Conservation (phyloP, 495 filamentous ascomycete species). For the Penicillium daleae region DNA sequence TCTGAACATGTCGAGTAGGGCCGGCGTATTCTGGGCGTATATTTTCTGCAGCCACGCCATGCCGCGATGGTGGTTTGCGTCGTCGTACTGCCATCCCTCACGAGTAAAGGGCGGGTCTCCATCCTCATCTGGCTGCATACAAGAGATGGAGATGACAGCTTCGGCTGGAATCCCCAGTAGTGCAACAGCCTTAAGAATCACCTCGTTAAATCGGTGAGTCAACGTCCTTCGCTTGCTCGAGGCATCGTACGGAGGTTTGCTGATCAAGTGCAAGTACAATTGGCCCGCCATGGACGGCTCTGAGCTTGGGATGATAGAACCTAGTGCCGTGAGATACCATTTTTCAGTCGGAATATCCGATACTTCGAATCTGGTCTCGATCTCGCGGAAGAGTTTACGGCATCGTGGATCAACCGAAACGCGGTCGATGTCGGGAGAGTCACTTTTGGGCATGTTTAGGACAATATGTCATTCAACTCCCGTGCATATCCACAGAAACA, state of each 20-base stretch:
- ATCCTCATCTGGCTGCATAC: conserved; percentile 41
- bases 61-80: conserved; percentile 38
- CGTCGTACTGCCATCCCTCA: conserved; percentile 35
- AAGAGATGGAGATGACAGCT: conserved; percentile 40
- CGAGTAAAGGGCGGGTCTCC: conserved; percentile 43
- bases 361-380: conserved; percentile 19
- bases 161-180: conserved; percentile 47
- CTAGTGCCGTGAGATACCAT: conserved; percentile 27
- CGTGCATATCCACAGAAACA: neutral
- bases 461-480: neutral
- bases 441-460: conserved; percentile 9
- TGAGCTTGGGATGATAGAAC: conserved; percentile 37
- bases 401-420: conserved; percentile 6
- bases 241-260: conserved; percentile 34
- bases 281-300: conserved; percentile 39
- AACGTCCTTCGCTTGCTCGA: conserved; percentile 36
- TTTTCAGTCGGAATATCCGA: conserved; percentile 19
- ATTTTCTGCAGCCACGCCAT: conserved; percentile 40
- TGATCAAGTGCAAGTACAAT: conserved; percentile 48
- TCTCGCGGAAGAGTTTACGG: conserved; percentile 16
- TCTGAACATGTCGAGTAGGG: conserved; percentile 35
- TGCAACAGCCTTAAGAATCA: conserved; percentile 43
- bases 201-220: conserved; percentile 46
- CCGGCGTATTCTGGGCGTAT: conserved; percentile 25
- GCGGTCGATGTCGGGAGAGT: conserved; percentile 3